Conservation (phyloP, 2,329 filamentous ascomycete genomes). For the Phoma herbarum region DNA sequence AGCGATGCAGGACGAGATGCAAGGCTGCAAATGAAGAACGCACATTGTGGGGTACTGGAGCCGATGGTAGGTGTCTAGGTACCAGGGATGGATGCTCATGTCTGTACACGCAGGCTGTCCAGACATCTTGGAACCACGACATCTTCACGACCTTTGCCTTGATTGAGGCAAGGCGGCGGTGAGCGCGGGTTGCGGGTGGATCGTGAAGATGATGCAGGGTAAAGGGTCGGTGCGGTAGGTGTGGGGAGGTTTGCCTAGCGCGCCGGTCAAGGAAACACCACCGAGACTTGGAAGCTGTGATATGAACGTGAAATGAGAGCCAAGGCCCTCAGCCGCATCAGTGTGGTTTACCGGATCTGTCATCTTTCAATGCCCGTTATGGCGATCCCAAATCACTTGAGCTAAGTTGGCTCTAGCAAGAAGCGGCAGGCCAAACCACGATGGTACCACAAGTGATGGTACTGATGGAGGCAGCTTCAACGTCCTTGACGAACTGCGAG, state of each 20-base stretch:
- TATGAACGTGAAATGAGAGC: background rate
- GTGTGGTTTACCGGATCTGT: background rate
- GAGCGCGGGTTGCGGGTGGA: constrained; percentile 3
- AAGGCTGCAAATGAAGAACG: background rate
- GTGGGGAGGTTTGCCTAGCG: constrained; percentile 13
- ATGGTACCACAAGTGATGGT: no score
- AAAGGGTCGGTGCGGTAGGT: constrained; percentile 9
- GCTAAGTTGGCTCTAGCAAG: background rate
- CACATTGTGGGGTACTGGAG: constrained; percentile 5
- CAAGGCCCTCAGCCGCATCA: background rate
- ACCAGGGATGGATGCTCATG: background rate
- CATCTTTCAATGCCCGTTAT: background rate
- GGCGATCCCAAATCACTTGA: background rate
- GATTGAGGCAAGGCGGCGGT: background rate
- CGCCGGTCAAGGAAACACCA: constrained; percentile 10
- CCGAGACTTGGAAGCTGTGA: constrained; percentile 4
- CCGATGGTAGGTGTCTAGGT: constrained; percentile 1
- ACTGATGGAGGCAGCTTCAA: no score
- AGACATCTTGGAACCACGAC: background rate
- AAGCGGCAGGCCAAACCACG: no score
- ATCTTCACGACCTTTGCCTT: background rate
- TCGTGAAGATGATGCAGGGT: constrained; percentile 12
- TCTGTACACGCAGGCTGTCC: background rate
- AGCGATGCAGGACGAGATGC: constrained; percentile 1
- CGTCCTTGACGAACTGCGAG: background rate